Evolutionary conservation across 1,284 basidiomycete species (phyloP), one percentile per base, ranked within the genome.

Genomic region (Cryptococcus sp.): DNA sequence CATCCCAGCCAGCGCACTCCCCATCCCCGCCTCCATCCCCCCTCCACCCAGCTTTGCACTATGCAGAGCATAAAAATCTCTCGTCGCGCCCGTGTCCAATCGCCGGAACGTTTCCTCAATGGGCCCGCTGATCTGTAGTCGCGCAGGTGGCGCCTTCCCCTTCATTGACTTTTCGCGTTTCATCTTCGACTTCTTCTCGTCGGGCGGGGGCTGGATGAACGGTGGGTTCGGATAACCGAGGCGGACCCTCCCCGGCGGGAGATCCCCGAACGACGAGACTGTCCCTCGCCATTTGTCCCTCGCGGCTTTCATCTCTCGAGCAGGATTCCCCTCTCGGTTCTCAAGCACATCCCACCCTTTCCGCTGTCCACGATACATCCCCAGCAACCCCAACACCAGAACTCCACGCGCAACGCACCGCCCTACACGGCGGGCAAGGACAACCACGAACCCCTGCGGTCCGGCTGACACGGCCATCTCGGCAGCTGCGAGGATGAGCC

Each of bases 91-190:
- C 28, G 38, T 35, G 8, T 42, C 46, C 15, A 65, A n/a, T 9
- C 45, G 50, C 40, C 52, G 42, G 51, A 65, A 65, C 4, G 59
- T 53, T 13, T 50, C 60, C 36, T 37, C 28, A 0, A 63, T 37
- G 2, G 64, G 64, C 23, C 39, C 55, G 6, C 60, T 58, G 42
- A 65, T 60, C 15, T 24, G 18, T 3, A 53, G 23, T 21, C 33
- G 44, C 4, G 46, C 23, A 21, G 47, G 42, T 9, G 42, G 18
- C n/a, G 11, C 42, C 50, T 53, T 16, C 33, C 20, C 20, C 21
- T 35, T 42, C 46, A 28, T 33, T 9, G 28, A 33, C 28, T 33
- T 33, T 9, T 33, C 28, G 4, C 28, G 28, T 9, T 33, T 33
- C 28, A 9, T 33, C 28, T 33, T 33, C 9, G 28, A 5, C 28